These are phyloP conservation scores for Epichloe bromicola DNA, from an alignment of 2,329 filamentous ascomycete species.

Conservation along the genomic window DNA sequence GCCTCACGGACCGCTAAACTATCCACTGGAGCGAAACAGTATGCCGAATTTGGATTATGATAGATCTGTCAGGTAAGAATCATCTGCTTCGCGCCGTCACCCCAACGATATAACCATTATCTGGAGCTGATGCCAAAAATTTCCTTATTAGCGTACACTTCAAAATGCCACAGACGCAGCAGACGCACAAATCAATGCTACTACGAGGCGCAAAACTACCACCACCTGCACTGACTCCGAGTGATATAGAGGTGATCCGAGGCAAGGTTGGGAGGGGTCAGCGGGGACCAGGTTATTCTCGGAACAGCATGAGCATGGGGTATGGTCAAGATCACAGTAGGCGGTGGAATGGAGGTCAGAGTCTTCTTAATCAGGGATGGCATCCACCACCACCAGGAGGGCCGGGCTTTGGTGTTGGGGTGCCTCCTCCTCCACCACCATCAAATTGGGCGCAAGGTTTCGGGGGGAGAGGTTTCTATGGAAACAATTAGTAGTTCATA, in stretches of 20 bases:
- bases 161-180: conserved; percentile 58
- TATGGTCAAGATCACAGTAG: background rate
- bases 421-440: conserved; percentile 1
- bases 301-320: conserved; percentile 2
- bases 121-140: background rate
- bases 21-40: conserved; percentile 57
- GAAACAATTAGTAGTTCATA: background rate
- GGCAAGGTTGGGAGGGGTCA: conserved; percentile 42
- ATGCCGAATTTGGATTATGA: conserved; percentile 76
- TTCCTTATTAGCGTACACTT: conserved; percentile 57
- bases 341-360: conserved; percentile 2
- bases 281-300: conserved; percentile 20
- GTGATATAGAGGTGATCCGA: conserved; percentile 62
- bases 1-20: conserved; percentile 68
- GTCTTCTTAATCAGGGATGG: conserved; percentile 5
- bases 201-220: conserved; percentile 70
- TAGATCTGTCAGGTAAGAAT: conserved; percentile 62
- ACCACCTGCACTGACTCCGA: conserved; percentile 55
- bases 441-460: conserved; percentile 1
- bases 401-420: conserved; percentile 4
- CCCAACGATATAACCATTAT: background rate
- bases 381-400: conserved; percentile 19
- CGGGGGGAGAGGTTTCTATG: background rate
- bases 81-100: background rate
- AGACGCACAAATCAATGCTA: conserved; percentile 87